Percentiles rank a stretch among this genome's conserved stretches.
phyloP scores from a whole-genome alignment of 2,329 filamentous ascomycete species.

The Aureobasidium sp. region DNA sequence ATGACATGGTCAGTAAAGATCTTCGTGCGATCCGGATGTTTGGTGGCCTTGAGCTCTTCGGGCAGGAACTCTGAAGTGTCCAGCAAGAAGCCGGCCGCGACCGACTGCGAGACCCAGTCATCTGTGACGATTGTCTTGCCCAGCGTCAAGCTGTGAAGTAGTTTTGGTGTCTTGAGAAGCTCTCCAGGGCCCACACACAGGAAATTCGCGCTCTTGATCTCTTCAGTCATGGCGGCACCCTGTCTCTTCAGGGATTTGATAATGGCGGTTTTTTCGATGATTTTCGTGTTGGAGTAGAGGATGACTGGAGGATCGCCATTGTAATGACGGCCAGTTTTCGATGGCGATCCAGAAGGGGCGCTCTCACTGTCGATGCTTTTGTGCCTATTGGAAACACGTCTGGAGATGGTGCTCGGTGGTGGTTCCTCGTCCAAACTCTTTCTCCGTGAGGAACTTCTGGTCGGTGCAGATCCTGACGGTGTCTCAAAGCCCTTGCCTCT shows the following conservation, averaged over 20 bases:
- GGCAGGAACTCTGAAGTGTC: background rate
- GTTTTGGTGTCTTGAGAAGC: slow-evolving; percentile 4
- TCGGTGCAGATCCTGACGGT: background rate
- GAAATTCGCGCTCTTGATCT: background rate
- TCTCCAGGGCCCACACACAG: background rate
- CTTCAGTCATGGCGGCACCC: background rate
- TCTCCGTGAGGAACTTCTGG: background rate
- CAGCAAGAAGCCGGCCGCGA: background rate
- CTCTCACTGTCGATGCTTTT: background rate
- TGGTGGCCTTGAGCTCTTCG: background rate
- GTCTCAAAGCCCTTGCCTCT: background rate
- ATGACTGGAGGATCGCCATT: background rate
- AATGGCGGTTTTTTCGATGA: background rate
- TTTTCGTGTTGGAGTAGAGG: slow-evolving; percentile 1
- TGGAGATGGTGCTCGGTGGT: background rate
- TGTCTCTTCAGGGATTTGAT: background rate
- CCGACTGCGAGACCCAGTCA: background rate
- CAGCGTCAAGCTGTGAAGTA: background rate
- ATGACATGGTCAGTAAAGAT: background rate
- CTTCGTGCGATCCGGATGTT: background rate
- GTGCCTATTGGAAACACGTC: background rate
- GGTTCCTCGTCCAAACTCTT: background rate
- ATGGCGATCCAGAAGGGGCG: background rate
- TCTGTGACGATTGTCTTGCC: slow-evolving; percentile 7
- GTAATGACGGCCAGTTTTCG: background rate